Conservation (phyloP, 2,329 filamentous ascomycete species). For the Fusarium guadeloupense region DNA sequence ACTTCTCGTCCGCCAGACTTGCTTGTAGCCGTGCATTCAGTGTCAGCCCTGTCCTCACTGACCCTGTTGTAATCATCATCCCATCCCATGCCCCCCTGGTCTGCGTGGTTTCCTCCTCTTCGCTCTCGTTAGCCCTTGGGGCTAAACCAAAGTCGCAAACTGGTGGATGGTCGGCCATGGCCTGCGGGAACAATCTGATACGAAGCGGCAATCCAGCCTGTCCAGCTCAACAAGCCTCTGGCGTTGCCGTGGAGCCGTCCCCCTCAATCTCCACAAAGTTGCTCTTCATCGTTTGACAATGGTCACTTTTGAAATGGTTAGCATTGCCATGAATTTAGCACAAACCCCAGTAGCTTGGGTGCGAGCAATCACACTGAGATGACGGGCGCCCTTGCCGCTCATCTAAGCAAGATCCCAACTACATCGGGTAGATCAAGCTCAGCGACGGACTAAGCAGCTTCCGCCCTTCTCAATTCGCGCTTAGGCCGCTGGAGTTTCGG, state of each 20-base stretch:
- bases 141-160: conserved; percentile 22
- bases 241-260: conserved; percentile 30
- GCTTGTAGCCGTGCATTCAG: conserved; percentile 43
- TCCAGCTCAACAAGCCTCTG: conserved; percentile 31
- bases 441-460: conserved; percentile 21
- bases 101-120: conserved; percentile 28
- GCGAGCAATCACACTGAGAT: conserved; percentile 21
- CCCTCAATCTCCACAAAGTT: conserved; percentile 36
- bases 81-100: conserved; percentile 26
- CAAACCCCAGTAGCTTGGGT: conserved; percentile 22
- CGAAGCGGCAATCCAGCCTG: conserved; percentile 35
- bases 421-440: conserved; percentile 35
- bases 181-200: conserved; percentile 33
- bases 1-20: conserved; percentile 35
- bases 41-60: conserved; percentile 43
- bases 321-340: conserved; percentile 30
- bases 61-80: conserved; percentile 31
- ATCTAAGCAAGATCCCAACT: conserved; percentile 36
- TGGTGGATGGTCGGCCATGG: conserved; percentile 25
- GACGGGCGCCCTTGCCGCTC: conserved; percentile 20
- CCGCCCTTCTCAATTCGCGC: conserved; percentile 14
- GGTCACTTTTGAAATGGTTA: conserved; percentile 49
- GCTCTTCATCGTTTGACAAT: conserved; percentile 77
- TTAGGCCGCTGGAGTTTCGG: conserved; percentile 14
- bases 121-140: conserved; percentile 21